Conservation (phyloP, 2,329 filamentous ascomycete genomes). For the Diaporthe destruens region DNA sequence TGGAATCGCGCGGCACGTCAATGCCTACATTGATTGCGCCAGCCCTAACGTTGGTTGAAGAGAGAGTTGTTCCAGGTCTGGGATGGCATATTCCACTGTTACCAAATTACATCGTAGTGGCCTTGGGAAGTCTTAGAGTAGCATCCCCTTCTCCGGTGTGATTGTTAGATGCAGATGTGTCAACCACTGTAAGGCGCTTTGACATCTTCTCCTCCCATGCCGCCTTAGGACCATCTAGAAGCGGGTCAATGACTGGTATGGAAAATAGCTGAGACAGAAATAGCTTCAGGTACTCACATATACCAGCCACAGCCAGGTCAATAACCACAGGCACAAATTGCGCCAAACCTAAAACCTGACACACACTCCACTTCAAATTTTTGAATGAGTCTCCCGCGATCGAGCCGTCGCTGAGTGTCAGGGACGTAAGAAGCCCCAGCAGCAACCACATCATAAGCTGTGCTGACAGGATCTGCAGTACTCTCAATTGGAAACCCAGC, state of each 20-base stretch:
- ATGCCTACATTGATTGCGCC: no score
- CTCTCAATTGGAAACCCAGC: background rate
- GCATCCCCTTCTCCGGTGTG: background rate
- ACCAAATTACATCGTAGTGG: background rate
- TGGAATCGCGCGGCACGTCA: no score
- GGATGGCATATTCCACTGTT: background rate
- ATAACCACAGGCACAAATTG: slow-evolving; percentile 16
- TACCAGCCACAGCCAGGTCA: slow-evolving; percentile 5
- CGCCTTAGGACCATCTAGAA: slow-evolving; percentile 1
- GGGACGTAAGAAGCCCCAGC: background rate
- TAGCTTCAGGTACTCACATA: background rate
- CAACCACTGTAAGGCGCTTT: background rate
- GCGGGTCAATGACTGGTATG: background rate
- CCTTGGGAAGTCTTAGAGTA: background rate
- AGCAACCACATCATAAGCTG: slow-evolving; percentile 2
- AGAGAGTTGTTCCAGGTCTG: background rate
- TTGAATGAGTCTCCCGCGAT: background rate
- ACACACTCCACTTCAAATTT: slow-evolving; percentile 12
- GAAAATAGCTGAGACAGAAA: background rate
- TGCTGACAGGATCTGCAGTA: background rate
- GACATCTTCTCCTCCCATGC: slow-evolving; percentile 21
- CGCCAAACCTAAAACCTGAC: background rate
- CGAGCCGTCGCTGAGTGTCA: background rate
- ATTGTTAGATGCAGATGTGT: background rate
- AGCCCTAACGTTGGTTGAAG: no score